Conservation (phyloP, 106 monocot genomes). For the Apostasia ramifera region DNA sequence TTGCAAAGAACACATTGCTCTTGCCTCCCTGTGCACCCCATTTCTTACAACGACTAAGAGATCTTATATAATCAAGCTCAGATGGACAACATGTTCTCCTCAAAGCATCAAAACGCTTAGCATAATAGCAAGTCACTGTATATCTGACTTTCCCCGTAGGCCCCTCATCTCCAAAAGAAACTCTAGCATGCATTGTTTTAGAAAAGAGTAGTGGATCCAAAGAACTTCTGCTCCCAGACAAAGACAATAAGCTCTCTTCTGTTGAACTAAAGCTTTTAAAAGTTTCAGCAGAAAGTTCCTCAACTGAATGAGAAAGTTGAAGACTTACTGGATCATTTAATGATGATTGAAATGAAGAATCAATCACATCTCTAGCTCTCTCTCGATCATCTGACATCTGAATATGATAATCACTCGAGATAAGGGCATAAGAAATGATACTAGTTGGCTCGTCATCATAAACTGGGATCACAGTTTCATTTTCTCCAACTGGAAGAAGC, state of each 20-base stretch:
- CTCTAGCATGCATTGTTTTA: conserved; percentile 54
- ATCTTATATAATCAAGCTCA: conserved; percentile 80
- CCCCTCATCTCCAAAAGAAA: conserved; percentile 74
- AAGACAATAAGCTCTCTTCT: conserved; percentile 44
- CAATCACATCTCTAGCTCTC: conserved; percentile 26
- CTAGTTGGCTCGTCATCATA: conserved; percentile 96
- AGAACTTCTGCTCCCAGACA: conserved; percentile 33
- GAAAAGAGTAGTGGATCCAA: conserved; percentile 30
- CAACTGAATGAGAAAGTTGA: conserved; percentile 30
- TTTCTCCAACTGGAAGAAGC: conserved; percentile 60
- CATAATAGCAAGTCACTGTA: conserved; percentile 82
- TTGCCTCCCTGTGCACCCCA: conserved; percentile 94
- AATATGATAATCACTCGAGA: conserved; percentile 57
- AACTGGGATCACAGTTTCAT: conserved; percentile 62
- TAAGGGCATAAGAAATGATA: conserved; percentile 72
- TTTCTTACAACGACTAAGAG: conserved; percentile 96
- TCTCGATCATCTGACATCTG: conserved; percentile 55
- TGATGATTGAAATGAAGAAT: conserved; percentile 26
- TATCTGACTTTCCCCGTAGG: conserved; percentile 66
- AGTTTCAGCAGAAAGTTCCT: conserved; percentile 37
- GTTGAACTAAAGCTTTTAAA: conserved; percentile 41
- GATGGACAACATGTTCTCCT: conserved; percentile 78
- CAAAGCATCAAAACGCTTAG: conserved; percentile 64
- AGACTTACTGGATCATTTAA: conserved; percentile 27
- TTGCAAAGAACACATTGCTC: conserved; percentile 99